Conservation (phyloP, 2,329 filamentous ascomycete species). For the Gremmenia infestans region DNA sequence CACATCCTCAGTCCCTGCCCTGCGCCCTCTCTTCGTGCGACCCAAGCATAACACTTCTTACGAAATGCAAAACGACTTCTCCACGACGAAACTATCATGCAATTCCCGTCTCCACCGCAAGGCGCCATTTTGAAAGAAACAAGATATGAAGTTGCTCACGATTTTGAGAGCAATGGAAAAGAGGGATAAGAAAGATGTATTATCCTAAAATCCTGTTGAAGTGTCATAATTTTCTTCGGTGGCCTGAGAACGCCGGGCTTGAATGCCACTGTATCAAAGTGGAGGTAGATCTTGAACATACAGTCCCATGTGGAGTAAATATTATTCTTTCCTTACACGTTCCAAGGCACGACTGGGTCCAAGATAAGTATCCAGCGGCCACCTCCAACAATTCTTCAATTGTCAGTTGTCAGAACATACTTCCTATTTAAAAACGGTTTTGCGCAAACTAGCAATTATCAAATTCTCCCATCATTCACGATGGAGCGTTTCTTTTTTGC, state of each 20-base stretch:
- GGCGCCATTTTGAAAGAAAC: too few species aligned
- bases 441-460: not conserved
- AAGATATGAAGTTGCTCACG: too few species aligned
- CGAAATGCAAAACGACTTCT: not conserved
- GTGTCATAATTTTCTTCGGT: too few species aligned
- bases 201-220: too few species aligned
- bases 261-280: too few species aligned
- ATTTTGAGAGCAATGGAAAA: too few species aligned
- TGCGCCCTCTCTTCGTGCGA: slow-evolving; percentile 7
- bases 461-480: too few species aligned
- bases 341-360: not conserved
- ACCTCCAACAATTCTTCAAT: not conserved
- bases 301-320: not conserved
- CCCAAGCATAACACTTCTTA: not conserved
- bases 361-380: not conserved
- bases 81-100: slow-evolving; percentile 1
- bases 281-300: not conserved
- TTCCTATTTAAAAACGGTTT: not conserved
- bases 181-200: too few species aligned
- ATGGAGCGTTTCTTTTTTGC: not conserved
- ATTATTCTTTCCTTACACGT: not conserved
- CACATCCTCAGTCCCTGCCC: slow-evolving; percentile 7
- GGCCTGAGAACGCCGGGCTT: too few species aligned
- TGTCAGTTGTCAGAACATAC: not conserved
- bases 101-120: not conserved